Evolutionary conservation across 2,329 filamentous ascomycete genomes (phyloP), one percentile per base, ranked within the genome.

Genomic region (Verticillium nonalfalfae): DNA sequence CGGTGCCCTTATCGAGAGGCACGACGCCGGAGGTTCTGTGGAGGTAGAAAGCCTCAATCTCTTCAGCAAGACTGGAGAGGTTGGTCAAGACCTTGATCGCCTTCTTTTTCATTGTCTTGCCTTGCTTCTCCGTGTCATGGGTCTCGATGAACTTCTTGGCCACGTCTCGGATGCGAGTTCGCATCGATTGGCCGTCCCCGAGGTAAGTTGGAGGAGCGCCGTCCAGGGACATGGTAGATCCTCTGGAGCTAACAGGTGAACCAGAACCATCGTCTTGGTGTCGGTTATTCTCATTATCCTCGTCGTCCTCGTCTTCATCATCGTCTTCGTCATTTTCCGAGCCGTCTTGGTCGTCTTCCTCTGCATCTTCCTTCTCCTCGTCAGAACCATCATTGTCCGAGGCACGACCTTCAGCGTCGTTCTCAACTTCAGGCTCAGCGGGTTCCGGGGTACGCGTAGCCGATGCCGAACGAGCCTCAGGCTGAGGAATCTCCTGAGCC

Each of bases 141-240:
- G 84, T 81, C 62, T 93, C 89, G 39, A 98, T 77, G 72, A 99
- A 97, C 60, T 85, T 90, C 74, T 90, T 91, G 0, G 95, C 93
- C 62, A 90, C 85, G 36, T 86, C 78, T 15, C 88, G 86, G 67
- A 97, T 95, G 62, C 90, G 81, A 59, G 91, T 84, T 65, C 90
- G 85, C 71, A 91, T 83, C 39, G 86, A 85, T 66, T 76, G 80
- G 60, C 75, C 68, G 71, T 83, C 80, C 10, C 79, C 77, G 14
- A 78, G 68, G 50, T 79, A 75, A 14, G 79, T 77, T 34, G 79
- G 77, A 7, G 81, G 77, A 14, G 83, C 81, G 4, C 79, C 79
- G 65, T 87, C 84, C 33, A 87, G 74, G 34, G 86, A 88, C 79
- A 87, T 85, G 9, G 86, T 88, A 40, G 86, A 89, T 52, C 81